phyloP scores from a whole-genome alignment of 805 yeast species.

The Wickerhamiella galacta region DNA sequence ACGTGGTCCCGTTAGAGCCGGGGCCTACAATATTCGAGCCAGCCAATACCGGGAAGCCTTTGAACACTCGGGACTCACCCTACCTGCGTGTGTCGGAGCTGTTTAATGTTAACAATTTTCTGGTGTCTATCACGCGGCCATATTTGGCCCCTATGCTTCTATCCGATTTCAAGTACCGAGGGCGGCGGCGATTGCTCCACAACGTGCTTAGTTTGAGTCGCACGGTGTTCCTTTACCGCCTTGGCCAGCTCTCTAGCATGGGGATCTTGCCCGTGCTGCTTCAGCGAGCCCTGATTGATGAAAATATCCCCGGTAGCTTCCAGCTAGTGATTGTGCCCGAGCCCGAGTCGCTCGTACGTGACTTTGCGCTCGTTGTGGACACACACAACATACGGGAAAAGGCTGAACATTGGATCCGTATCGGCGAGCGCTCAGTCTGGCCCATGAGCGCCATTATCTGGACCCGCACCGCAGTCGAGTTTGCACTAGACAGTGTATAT shows the following conservation, averaged over 20 bases:
- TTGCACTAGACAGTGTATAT: slow-evolving; percentile 64
- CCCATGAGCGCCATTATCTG: slow-evolving; percentile 69
- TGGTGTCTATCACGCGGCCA: slow-evolving; percentile 84
- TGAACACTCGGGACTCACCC: slow-evolving; percentile 40
- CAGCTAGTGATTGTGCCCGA: slow-evolving; percentile 89
- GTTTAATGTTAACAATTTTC: slow-evolving; percentile 85
- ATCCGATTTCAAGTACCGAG: slow-evolving; percentile 60
- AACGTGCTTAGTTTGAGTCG: slow-evolving; percentile 40
- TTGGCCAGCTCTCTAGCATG: slow-evolving; percentile 60
- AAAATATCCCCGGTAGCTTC: slow-evolving; percentile 64
- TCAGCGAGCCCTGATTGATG: slow-evolving; percentile 71
- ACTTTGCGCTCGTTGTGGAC: slow-evolving; percentile 63
- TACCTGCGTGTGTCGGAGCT: slow-evolving; percentile 79
- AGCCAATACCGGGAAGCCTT: slow-evolving; percentile 27
- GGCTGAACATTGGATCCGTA: slow-evolving; percentile 73
- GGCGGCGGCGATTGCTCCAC: slow-evolving; percentile 23
- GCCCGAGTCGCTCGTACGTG: slow-evolving; percentile 48
- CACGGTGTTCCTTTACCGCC: slow-evolving; percentile 70
- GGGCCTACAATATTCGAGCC: slow-evolving; percentile 18
- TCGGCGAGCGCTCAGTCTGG: slow-evolving; percentile 91
- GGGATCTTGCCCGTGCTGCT: slow-evolving; percentile 57
- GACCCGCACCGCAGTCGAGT: slow-evolving; percentile 82
- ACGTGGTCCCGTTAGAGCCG: slow-evolving; percentile 20
- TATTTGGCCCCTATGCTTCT: slow-evolving; percentile 80
- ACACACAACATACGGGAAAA: slow-evolving; percentile 52